Percentiles rank a stretch among this genome's conserved stretches.
These are phyloP conservation scores for Eimeria acervulina DNA, from an alignment of 169 alveolate genomes.

Conservation along the genomic window DNA sequence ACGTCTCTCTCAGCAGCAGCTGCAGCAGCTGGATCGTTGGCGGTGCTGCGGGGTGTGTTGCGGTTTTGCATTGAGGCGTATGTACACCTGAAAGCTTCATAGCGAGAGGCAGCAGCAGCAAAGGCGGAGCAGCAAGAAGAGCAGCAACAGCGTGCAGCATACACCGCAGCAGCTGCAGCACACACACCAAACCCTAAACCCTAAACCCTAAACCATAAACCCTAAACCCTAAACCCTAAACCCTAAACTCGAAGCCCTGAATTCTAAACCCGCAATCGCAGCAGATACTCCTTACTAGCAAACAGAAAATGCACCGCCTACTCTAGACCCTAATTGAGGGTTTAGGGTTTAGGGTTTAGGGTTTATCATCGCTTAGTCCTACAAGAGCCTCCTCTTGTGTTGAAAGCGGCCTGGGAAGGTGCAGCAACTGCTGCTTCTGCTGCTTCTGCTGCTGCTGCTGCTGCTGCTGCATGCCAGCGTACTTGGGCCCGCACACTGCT, in stretches of 20 bases:
- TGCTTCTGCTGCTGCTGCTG: conserved; percentile 17
- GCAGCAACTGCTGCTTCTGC: neutral
- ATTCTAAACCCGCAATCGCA: neutral
- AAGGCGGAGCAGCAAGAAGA: too few relatives aligned
- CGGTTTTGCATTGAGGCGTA: too few relatives aligned
- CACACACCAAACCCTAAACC: too few relatives aligned
- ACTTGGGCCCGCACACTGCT: conserved; percentile 28
- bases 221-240: neutral
- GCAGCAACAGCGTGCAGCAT: conserved; percentile 6
- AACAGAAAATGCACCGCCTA: too few relatives aligned
- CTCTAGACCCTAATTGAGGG: neutral
- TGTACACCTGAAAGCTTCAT: conserved; percentile 10
- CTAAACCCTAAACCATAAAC: too few relatives aligned
- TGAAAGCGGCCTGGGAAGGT: neutral
- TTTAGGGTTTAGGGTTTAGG: too few relatives aligned
- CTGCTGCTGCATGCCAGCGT: too few relatives aligned
- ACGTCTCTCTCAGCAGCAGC: neutral
- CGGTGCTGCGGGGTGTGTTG: neutral
- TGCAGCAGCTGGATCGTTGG: too few relatives aligned
- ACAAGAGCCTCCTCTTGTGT: conserved; percentile 1
- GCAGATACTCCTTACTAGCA: too few relatives aligned
- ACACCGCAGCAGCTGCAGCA: too few relatives aligned
- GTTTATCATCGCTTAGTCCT: too few relatives aligned
- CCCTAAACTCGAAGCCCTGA: neutral
- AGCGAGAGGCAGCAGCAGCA: conserved; percentile 28